Conservation (phyloP, 345 rosid species). For the Melastoma malabathricum region DNA sequence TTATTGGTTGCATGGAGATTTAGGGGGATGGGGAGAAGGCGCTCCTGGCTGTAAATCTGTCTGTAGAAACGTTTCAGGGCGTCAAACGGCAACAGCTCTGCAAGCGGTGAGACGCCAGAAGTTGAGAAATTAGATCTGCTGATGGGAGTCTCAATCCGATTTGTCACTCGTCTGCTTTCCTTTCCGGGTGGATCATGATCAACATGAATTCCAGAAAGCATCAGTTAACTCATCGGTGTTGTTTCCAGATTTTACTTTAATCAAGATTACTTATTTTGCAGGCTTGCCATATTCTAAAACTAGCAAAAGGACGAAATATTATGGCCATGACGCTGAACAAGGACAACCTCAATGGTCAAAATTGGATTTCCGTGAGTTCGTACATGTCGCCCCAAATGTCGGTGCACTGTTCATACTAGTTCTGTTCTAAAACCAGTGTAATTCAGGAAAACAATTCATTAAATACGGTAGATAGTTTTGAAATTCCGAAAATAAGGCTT, state of each 20-base stretch:
- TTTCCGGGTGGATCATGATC: too few relatives aligned
- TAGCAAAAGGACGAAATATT: constrained; percentile 64
- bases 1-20: constrained; percentile 87
- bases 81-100: constrained; percentile 9
- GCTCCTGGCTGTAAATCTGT: constrained; percentile 56
- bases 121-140: constrained; percentile 22
- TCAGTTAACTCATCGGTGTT: background rate
- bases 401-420: too few relatives aligned
- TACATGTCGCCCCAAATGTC: too few relatives aligned
- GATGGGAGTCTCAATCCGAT: too few relatives aligned
- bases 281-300: constrained; percentile 66
- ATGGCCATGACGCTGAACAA: constrained; percentile 64
- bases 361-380: too few relatives aligned
- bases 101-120: constrained; percentile 22
- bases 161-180: too few relatives aligned
- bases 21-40: constrained; percentile 67
- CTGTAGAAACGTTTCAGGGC: too few relatives aligned
- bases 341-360: constrained; percentile 83
- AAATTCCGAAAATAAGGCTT: too few relatives aligned
- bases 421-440: too few relatives aligned
- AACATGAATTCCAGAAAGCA: too few relatives aligned
- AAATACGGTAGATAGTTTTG: too few relatives aligned
- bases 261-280: constrained; percentile 11
- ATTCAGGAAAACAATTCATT: too few relatives aligned
- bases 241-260: background rate